A percentile compares a stretch with the other conserved stretches of the same genome.
Conservation (phyloP, 441 rosid genomes). For the Adansonia grandidieri region DNA sequence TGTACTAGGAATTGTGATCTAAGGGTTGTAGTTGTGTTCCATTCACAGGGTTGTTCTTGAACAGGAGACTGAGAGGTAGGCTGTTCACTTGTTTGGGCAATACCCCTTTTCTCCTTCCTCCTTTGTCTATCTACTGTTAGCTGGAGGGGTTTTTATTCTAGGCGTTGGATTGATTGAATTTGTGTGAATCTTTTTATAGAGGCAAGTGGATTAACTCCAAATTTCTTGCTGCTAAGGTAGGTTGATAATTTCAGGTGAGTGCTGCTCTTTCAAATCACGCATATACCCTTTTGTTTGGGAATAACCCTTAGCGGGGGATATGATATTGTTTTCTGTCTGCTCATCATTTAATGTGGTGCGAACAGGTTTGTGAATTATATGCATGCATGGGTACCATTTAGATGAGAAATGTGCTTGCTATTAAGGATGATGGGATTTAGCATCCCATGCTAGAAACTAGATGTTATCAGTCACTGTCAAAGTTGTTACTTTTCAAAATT, state of each 20-base stretch:
- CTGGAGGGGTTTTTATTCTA: slow-evolving; percentile 41
- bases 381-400: background rate
- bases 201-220: slow-evolving; percentile 82
- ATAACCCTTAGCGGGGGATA: background rate
- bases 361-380: background rate
- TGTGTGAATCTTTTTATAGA: slow-evolving; percentile 77
- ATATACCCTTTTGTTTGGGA: slow-evolving; percentile 6
- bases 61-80: slow-evolving; percentile 79
- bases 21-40: slow-evolving; percentile 51
- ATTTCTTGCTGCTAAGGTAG: slow-evolving; percentile 84
- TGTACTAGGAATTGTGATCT: slow-evolving; percentile 64
- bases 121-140: slow-evolving; percentile 34
- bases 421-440: slow-evolving; percentile 36
- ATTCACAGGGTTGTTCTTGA: slow-evolving; percentile 58
- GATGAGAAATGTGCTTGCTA: slow-evolving; percentile 6
- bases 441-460: background rate
- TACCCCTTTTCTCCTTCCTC: slow-evolving; percentile 51
- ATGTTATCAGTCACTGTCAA: background rate
- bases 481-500: background rate
- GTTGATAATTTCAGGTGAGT: slow-evolving; percentile 94
- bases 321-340: background rate
- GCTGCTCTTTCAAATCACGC: slow-evolving; percentile 47
- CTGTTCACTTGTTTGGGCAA: slow-evolving; percentile 60
- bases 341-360: background rate
- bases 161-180: slow-evolving; percentile 56